A percentile compares a stretch with the other conserved stretches of the same genome.
These are phyloP conservation scores for Paracorniculantispora psalliotae DNA, from an alignment of 2,329 filamentous ascomycete genomes.

Conservation along the genomic window DNA sequence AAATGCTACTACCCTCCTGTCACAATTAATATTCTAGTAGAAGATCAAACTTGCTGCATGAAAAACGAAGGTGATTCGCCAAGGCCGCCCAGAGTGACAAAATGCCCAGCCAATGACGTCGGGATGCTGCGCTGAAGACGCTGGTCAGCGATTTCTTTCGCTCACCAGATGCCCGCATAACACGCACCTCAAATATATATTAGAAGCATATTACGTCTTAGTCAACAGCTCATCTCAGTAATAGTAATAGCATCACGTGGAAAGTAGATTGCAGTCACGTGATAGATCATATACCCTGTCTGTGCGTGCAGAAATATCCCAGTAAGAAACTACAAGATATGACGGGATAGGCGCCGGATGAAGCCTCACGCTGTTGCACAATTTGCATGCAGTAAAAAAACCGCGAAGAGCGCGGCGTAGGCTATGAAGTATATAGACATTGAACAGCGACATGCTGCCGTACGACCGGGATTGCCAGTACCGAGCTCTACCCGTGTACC, in stretches of 20 bases:
- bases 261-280: neutral
- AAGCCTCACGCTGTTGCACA: too few relatives aligned
- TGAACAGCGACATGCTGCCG: neutral
- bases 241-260: neutral
- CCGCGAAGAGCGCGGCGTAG: neutral
- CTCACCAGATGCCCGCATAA: too few relatives aligned
- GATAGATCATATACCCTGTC: neutral
- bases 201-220: neutral
- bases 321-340: neutral
- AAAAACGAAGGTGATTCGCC: too few relatives aligned
- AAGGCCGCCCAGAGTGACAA: too few relatives aligned
- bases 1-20: too few relatives aligned
- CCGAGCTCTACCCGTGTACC: slow-evolving; percentile 5
- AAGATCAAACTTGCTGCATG: too few relatives aligned
- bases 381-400: neutral
- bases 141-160: too few relatives aligned
- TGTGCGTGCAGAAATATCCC: neutral
- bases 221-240: neutral
- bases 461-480: slow-evolving; percentile 4
- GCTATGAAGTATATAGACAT: neutral
- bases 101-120: too few relatives aligned
- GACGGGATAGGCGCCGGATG: neutral
- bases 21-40: too few relatives aligned
- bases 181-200: neutral
- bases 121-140: too few relatives aligned